phyloP scores from a whole-genome alignment of 495 filamentous ascomycete genomes.

The Cryomyces antarcticus region DNA sequence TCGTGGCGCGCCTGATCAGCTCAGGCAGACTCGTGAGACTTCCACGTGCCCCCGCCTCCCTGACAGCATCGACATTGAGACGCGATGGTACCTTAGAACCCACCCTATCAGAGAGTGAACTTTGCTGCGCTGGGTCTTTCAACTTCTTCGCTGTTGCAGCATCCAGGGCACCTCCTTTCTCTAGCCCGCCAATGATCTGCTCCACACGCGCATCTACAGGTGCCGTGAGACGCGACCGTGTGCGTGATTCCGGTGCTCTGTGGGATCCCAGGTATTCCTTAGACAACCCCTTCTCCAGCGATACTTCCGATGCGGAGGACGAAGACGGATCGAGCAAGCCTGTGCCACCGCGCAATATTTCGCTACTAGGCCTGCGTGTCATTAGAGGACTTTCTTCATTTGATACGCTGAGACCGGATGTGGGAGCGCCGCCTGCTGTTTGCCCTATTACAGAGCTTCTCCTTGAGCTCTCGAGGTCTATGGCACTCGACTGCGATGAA shows the following conservation, averaged over 20 bases:
- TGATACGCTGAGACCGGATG: slow-evolving; percentile 7
- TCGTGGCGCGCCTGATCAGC: slow-evolving; percentile 72
- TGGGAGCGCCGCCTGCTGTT: slow-evolving; percentile 10
- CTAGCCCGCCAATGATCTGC: slow-evolving; percentile 14
- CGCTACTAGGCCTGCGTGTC: slow-evolving; percentile 5
- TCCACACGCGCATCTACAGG: slow-evolving; percentile 10
- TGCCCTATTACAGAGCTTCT: slow-evolving; percentile 11
- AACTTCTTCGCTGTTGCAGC: slow-evolving; percentile 6
- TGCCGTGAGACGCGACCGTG: slow-evolving; percentile 1
- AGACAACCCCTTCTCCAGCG: not conserved
- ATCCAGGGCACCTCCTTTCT: slow-evolving; percentile 18
- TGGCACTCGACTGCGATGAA: not conserved
- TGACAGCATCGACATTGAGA: slow-evolving; percentile 59
- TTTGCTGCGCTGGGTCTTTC: not conserved
- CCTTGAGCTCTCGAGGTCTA: slow-evolving; percentile 9
- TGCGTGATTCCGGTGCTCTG: not conserved
- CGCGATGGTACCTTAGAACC: slow-evolving; percentile 45
- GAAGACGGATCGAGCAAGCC: slow-evolving; percentile 15
- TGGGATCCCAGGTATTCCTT: not conserved
- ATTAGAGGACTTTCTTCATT: slow-evolving; percentile 5
- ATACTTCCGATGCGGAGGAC: slow-evolving; percentile 8
- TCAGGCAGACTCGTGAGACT: slow-evolving; percentile 84
- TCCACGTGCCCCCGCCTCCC: slow-evolving; percentile 59
- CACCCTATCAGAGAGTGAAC: slow-evolving; percentile 16
- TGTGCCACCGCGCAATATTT: slow-evolving; percentile 2